Evolutionary conservation across 495 filamentous ascomycete genomes (phyloP), one percentile per base, ranked within the genome.

Genomic region (Lentithecium fluviatile): DNA sequence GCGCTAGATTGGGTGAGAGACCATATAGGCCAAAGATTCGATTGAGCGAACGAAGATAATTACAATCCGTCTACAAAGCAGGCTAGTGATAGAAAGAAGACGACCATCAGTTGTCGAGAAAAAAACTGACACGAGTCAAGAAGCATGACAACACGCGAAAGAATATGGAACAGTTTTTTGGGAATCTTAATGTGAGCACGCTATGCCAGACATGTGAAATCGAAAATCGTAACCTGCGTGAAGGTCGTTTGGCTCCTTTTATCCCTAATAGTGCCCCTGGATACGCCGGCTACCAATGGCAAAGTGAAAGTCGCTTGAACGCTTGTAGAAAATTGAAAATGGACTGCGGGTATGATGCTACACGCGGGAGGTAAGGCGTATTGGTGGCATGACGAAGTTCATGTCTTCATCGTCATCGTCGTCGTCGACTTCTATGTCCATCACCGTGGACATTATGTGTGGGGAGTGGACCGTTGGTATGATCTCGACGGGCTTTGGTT

Each of bases 351-450:
- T n/a, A 3, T 3, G 40, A 6, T n/a, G 20, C 58, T 60, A 68
- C n/a, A 15, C 45, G n/a, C 62, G 66, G 21, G 60, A 61, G 24
- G 66, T 69, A 7, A 67, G 21, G 29, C 60, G 59, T 26, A 69
- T 55, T 11, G 66, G 58, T 11, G 65, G 57, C 51, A 71, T 52
- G 11, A 59, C 56, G 45, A 72, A 69, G 25, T 66, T 65, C 1
- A 45, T 37, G 19, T 68, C 66, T 32, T 69, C 71, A n/a, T n/a
- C n/a, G 13, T 64, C 66, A 17, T 62, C 64, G 40, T 62, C 64
- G 37, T 66, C 68, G 38, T 72, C 71, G 19, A 66, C 58, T 48
- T 72, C 70, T 4, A 71, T 66, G 46, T 68, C 69, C 12, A 64
- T 46, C 13, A 62, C 53, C 40, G 62, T 52, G 7, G 43, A 25